phyloP scores from a whole-genome alignment of 306 rosid genomes.

The Betula pendula region DNA sequence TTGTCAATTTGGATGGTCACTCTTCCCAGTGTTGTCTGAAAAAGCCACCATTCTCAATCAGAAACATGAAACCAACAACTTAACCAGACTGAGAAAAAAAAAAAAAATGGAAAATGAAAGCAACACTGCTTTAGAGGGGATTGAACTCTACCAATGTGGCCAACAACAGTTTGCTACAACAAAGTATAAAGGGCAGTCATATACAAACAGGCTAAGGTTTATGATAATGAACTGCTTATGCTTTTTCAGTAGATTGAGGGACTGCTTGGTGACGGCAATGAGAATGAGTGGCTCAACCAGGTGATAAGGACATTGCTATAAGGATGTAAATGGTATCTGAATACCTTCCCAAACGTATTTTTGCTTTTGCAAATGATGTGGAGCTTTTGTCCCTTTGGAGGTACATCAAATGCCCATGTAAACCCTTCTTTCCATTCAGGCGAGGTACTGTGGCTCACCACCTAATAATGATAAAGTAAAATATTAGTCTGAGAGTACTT shows the following conservation, averaged over 20 bases:
- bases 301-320: conserved; percentile 13
- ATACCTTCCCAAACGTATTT: conserved; percentile 98
- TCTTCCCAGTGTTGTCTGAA: conserved; percentile 86
- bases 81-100: neutral
- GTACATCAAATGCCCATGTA: conserved; percentile 95
- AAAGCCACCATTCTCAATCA: conserved; percentile 28
- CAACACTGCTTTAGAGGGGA: neutral
- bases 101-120: neutral
- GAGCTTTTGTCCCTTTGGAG: conserved; percentile 96
- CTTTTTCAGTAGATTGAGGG: neutral
- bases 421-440: conserved; percentile 99
- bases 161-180: neutral
- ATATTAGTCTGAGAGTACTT: conserved; percentile 5
- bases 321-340: conserved; percentile 24
- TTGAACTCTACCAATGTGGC: neutral
- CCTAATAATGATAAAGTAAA: conserved; percentile 40
- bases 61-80: conserved; percentile 21
- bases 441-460: conserved; percentile 77
- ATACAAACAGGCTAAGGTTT: neutral
- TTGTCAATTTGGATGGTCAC: conserved; percentile 97
- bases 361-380: conserved; percentile 96
- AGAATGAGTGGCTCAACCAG: conserved; percentile 20
- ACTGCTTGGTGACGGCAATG: neutral
- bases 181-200: neutral
- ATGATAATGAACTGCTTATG: neutral